These are phyloP conservation scores for Hanseniaspora vineae DNA, from an alignment of 805 yeast species.

Conservation along the genomic window DNA sequence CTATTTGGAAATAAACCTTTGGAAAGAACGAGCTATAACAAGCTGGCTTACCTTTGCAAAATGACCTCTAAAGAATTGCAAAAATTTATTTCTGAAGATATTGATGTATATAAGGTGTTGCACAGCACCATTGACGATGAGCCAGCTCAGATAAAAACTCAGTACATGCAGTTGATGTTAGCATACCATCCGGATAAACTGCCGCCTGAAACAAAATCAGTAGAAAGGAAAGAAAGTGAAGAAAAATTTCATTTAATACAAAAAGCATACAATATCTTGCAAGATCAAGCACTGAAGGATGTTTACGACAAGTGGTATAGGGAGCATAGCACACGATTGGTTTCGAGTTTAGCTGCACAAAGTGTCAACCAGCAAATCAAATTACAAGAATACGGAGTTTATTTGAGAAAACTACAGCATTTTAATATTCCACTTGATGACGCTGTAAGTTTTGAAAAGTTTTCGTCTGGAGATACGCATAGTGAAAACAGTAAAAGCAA, in stretches of 20 bases:
- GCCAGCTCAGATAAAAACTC: neutral
- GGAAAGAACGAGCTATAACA: neutral
- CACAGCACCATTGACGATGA: neutral
- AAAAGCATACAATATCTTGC: neutral
- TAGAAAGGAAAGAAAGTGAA: neutral
- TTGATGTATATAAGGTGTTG: neutral
- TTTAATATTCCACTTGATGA: slow-evolving; percentile 5
- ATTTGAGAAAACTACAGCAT: slow-evolving; percentile 17
- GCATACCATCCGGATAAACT: neutral
- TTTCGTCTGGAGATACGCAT: no score
- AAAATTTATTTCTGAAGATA: neutral
- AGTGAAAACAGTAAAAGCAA: neutral
- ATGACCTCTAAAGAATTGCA: neutral
- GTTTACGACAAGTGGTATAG: neutral
- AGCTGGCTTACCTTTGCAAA: no score
- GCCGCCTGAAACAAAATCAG: neutral
- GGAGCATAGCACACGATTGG: neutral
- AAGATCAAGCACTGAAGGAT: neutral
- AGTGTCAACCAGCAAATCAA: neutral
- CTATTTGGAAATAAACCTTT: neutral
- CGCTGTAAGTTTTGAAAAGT: no score
- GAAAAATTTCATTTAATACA: neutral
- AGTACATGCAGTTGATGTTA: neutral
- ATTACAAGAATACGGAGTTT: slow-evolving; percentile 16
- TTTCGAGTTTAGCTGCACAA: neutral